Evolutionary conservation across 148 eudicot genomes (phyloP), one percentile per base, ranked within the genome.

Genomic region (Vaccinium macrocarpon): DNA sequence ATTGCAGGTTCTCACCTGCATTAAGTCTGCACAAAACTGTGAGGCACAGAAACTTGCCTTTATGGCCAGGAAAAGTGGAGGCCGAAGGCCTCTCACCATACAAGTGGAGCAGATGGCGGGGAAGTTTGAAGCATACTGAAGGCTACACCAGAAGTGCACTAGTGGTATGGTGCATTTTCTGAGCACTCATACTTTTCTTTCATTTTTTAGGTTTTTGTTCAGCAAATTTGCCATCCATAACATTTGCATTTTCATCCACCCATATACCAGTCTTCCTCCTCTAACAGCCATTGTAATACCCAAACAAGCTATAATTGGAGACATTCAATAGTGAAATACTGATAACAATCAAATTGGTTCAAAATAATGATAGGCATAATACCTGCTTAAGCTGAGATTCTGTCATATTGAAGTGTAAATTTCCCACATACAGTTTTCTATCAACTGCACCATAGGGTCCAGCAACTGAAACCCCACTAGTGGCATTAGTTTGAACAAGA

Each of bases 381-480:
- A 80, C 82, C 82, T 59, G 94, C 72, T 92, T 95, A 25, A 97
- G 91, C 88, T 95, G 98, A 72, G 89, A 86, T 78, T 97, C 99
- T 59, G 98, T 97, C 98, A 95, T 97, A 86, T 93, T 94, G 87
- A 97, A 97, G 88, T 97, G 99, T 81, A 97, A 86, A 87, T 97
- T 97, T 48, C 99, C 99, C 49, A 97, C 99, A 82, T 97, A 97
- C 53, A 97, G 88, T 88, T 97, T 97, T 88, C 99, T 94, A 83
- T 97, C 99, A 80, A 93, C 90, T 51, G 98, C 98, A 84, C 98
- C 99, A 89, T 92, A 93, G 19, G 97, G 98, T 62, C 99, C 98
- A 5, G 91, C 86, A 81, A 95, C 91, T 66, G 98, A 76, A 62
- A 89, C 88, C 52, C 91, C 95, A 78, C 86, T 78, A n/a, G 99